Conservation (phyloP, 2,329 filamentous ascomycete species). For the Cladosporium sp. region DNA sequence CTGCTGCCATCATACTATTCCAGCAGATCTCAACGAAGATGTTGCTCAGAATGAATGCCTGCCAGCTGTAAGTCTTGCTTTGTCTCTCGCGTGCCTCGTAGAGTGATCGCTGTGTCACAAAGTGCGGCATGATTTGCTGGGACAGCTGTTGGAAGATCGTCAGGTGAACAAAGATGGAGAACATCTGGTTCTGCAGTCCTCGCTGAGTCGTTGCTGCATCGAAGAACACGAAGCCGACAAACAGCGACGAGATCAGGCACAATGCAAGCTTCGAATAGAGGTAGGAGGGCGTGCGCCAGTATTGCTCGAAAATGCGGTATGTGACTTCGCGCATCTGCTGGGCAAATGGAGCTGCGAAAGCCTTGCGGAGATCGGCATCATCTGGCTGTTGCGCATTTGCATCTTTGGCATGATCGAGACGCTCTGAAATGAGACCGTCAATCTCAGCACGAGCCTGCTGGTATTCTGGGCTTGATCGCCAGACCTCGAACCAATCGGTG, state of each 20-base stretch:
- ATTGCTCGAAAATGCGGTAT: constrained; percentile 82
- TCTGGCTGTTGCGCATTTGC: constrained; percentile 37
- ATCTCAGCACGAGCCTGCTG: constrained; percentile 48
- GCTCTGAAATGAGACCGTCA: constrained; percentile 45
- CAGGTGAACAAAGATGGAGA: constrained; percentile 77
- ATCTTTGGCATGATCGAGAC: constrained; percentile 31
- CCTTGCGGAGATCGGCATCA: constrained; percentile 57
- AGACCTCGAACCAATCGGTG: constrained; percentile 52
- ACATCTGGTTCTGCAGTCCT: constrained; percentile 83
- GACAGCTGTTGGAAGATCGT: constrained; percentile 79
- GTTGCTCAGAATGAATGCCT: constrained; percentile 79
- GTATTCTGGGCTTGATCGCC: constrained; percentile 51
- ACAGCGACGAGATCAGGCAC: constrained; percentile 65
- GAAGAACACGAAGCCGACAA: constrained; percentile 83
- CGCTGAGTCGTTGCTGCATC: constrained; percentile 69
- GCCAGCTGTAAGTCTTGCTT: constrained; percentile 82
- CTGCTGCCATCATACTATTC: constrained; percentile 72
- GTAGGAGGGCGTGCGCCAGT: constrained; percentile 87
- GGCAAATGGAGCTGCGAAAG: constrained; percentile 76
- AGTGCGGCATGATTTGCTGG: constrained; percentile 82
- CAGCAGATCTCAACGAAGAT: constrained; percentile 84
- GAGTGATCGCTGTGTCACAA: constrained; percentile 75
- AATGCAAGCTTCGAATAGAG: constrained; percentile 80
- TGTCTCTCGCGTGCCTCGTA: constrained; percentile 85
- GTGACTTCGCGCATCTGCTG: constrained; percentile 68